Evolutionary conservation across 345 rosid genomes (phyloP).

Genomic region (Chamaenerion angustifolium): DNA sequence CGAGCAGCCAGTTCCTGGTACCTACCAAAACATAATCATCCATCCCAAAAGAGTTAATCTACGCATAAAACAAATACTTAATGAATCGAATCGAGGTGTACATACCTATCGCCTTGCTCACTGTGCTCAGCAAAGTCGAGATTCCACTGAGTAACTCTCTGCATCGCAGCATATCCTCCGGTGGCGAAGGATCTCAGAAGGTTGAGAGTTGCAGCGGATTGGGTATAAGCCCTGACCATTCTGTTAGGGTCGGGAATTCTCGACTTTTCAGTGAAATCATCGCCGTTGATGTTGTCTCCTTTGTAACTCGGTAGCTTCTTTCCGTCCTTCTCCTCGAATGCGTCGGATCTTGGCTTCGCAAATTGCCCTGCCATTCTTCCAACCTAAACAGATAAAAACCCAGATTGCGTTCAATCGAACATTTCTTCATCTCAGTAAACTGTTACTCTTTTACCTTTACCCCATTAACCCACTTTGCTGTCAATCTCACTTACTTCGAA

Average conservation of each 20-base stretch:
- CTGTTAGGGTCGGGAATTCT: constrained; percentile 8
- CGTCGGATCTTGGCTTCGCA: constrained; percentile 7
- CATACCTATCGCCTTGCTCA: constrained; percentile 7
- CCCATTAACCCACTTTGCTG: too few relatives aligned
- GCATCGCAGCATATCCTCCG: constrained; percentile 9
- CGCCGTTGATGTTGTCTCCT: constrained; percentile 10
- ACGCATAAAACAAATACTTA: background rate
- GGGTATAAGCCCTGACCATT: constrained; percentile 7
- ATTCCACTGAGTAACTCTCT: constrained; percentile 8
- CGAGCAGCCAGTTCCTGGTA: constrained; percentile 7
- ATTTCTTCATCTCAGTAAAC: too few relatives aligned
- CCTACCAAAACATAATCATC: background rate
- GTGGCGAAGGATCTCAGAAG: constrained; percentile 9
- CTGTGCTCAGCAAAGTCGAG: constrained; percentile 9
- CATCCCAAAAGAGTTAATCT: background rate
- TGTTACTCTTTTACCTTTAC: too few relatives aligned
- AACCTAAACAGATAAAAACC: background rate
- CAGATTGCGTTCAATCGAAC: background rate
- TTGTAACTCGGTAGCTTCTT: constrained; percentile 5
- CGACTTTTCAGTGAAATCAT: constrained; percentile 5
- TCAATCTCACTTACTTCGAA: too few relatives aligned
- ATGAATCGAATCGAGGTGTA: background rate
- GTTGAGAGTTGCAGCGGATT: constrained; percentile 7
- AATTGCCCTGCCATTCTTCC: constrained; percentile 10
- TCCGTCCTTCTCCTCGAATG: constrained; percentile 5